phyloP scores from a whole-genome alignment of 1,284 basidiomycete species.

The Agroathelia rolfsii region DNA sequence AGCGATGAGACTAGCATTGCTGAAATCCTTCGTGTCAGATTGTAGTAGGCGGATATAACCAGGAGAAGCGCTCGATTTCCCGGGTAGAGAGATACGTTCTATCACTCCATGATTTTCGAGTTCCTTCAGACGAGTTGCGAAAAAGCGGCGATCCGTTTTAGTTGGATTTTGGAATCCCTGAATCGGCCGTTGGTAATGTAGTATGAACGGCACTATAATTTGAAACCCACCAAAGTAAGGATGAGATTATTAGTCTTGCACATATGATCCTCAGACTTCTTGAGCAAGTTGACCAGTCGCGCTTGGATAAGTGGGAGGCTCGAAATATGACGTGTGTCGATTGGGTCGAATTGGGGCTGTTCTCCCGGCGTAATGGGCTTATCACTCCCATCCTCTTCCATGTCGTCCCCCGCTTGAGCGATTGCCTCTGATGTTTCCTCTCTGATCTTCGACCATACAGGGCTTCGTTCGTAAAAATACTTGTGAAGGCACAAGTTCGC shows the following conservation, averaged over 20 bases:
- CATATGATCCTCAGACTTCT: constrained; percentile 53
- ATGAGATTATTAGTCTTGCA: constrained; percentile 64
- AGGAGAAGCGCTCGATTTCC: constrained; percentile 34
- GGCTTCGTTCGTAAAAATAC: constrained; percentile 65
- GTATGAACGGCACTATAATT: constrained; percentile 1
- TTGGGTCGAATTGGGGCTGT: constrained; percentile 58
- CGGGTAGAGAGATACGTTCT: constrained; percentile 62
- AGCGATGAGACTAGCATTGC: constrained; percentile 25
- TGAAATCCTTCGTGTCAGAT: constrained; percentile 21
- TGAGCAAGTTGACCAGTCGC: constrained; percentile 58
- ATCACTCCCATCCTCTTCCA: constrained; percentile 29
- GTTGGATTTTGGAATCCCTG: constrained; percentile 68
- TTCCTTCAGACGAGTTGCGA: constrained; percentile 60
- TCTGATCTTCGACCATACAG: constrained; percentile 60
- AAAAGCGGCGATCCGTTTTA: constrained; percentile 67
- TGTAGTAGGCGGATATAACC: constrained; percentile 53
- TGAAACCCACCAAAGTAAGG: constrained; percentile 47
- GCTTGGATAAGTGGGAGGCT: constrained; percentile 59
- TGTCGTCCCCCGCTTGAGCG: constrained; percentile 18
- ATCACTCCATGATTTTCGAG: constrained; percentile 60
- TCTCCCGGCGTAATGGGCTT: constrained; percentile 16
- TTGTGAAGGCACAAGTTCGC: constrained; percentile 68
- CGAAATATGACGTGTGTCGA: constrained; percentile 65
- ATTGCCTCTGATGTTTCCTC: constrained; percentile 34
- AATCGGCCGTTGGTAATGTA: background rate